Conservation (phyloP, 805 yeast genomes). For the Zygosaccharomyces siamensis region DNA sequence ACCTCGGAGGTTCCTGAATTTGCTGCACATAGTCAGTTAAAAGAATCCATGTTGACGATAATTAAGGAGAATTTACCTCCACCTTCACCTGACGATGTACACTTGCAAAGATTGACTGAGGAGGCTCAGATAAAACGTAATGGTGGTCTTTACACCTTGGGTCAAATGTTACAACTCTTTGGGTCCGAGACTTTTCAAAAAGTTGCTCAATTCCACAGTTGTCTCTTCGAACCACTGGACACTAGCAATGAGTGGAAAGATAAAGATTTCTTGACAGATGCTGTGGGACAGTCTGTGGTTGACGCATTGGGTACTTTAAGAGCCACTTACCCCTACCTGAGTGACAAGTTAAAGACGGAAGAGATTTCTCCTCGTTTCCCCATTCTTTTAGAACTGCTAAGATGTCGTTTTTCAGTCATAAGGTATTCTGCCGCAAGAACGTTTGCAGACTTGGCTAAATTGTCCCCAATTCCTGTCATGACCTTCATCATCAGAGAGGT, state of each 20-base stretch:
- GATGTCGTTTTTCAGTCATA: constrained; percentile 72
- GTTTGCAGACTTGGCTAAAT: constrained; percentile 70
- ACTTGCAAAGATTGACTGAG: constrained; percentile 57
- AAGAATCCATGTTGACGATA: constrained; percentile 62
- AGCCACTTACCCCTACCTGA: constrained; percentile 63
- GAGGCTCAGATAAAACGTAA: constrained; percentile 76
- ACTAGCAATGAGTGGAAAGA: constrained; percentile 32
- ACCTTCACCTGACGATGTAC: constrained; percentile 56
- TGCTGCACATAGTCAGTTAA: constrained; percentile 51
- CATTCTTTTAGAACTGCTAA: constrained; percentile 48
- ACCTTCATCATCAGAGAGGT: constrained; percentile 72
- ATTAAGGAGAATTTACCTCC: constrained; percentile 69
- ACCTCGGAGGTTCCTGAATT: constrained; percentile 95
- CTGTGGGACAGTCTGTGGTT: constrained; percentile 67
- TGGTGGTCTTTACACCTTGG: constrained; percentile 75
- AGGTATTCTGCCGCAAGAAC: constrained; percentile 89
- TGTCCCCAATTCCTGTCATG: constrained; percentile 64
- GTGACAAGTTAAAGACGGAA: constrained; percentile 40
- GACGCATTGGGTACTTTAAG: constrained; percentile 82
- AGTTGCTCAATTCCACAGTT: constrained; percentile 60
- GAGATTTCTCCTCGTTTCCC: constrained; percentile 53
- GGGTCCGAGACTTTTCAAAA: constrained; percentile 50
- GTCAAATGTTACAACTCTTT: constrained; percentile 50
- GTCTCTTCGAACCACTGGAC: constrained; percentile 63
- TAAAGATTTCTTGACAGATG: constrained; percentile 6